phyloP scores from a whole-genome alignment of 768 basidiomycete species.

The Panaeolus papilionaceus region DNA sequence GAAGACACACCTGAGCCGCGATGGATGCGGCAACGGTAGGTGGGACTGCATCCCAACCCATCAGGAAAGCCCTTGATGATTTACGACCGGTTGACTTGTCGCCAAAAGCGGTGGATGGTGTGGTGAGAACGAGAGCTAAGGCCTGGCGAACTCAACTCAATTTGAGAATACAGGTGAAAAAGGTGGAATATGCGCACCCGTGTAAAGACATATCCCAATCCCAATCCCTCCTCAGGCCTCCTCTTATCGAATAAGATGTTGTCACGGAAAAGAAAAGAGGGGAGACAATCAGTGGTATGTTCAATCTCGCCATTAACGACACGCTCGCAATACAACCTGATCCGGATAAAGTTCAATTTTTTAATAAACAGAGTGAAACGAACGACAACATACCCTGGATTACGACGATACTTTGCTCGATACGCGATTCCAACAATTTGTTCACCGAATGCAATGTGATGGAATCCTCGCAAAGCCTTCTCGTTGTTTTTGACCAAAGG shows the following conservation, averaged over 20 bases:
- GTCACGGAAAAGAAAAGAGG: not conserved
- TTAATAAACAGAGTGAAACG: not conserved
- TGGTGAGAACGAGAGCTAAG: not conserved
- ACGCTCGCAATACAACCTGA: not conserved
- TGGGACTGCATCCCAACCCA: not conserved
- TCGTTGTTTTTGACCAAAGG: not conserved
- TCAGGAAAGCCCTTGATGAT: not conserved
- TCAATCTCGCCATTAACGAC: not conserved
- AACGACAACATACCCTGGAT: not conserved
- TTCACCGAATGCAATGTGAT: not conserved
- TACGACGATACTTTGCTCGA: not conserved
- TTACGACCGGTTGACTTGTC: not conserved
- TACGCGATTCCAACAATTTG: not conserved
- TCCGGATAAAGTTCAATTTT: not conserved
- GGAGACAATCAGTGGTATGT: not conserved
- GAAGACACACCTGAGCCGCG: not conserved
- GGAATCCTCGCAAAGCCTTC: not conserved
- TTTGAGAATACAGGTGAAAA: not conserved
- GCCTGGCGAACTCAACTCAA: not conserved
- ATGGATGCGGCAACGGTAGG: not conserved
- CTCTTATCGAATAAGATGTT: not conserved
- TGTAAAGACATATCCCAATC: not conserved
- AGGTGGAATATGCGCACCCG: not conserved
- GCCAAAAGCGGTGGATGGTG: not conserved
- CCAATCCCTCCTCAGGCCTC: not conserved